phyloP scores from a whole-genome alignment of 2,329 filamentous ascomycete species.

The Cryphonectria radicalis region DNA sequence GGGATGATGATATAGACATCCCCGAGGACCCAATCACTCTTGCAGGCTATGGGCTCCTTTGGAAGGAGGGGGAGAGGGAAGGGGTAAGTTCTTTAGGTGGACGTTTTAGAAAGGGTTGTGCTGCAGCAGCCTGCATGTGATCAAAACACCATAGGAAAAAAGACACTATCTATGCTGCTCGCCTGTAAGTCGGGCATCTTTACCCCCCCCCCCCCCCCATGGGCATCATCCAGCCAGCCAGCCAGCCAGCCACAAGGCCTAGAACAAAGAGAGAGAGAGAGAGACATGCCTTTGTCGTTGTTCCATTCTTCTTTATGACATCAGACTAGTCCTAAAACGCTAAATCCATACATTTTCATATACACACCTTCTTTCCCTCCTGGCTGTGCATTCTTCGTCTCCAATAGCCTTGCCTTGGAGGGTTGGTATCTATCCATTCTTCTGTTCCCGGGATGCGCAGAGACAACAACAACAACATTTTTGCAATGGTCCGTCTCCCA shows the following conservation, averaged over 20 bases:
- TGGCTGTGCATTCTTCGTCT: neutral
- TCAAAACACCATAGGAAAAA: neutral
- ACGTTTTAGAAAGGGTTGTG: neutral
- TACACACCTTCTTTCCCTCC: neutral
- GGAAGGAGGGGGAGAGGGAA: too few species aligned
- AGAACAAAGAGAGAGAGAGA: neutral
- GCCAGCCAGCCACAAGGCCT: neutral
- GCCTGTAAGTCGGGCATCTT: neutral
- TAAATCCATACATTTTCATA: constrained; percentile 10
- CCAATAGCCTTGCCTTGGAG: constrained; percentile 10
- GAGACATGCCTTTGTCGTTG: neutral
- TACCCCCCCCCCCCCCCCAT: neutral
- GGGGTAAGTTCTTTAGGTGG: too few species aligned
- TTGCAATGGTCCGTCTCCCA: neutral
- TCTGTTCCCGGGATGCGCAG: neutral
- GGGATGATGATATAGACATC: neutral
- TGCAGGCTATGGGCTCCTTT: neutral
- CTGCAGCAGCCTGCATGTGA: neutral
- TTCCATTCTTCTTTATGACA: constrained; percentile 6
- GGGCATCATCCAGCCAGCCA: neutral
- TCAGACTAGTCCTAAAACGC: constrained; percentile 4
- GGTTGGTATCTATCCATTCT: constrained; percentile 19
- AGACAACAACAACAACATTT: neutral
- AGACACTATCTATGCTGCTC: neutral
- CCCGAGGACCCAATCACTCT: constrained; percentile 3